Evolutionary conservation across 2,329 filamentous ascomycete genomes (phyloP).

Genomic region (Stachybotrys chartarum): DNA sequence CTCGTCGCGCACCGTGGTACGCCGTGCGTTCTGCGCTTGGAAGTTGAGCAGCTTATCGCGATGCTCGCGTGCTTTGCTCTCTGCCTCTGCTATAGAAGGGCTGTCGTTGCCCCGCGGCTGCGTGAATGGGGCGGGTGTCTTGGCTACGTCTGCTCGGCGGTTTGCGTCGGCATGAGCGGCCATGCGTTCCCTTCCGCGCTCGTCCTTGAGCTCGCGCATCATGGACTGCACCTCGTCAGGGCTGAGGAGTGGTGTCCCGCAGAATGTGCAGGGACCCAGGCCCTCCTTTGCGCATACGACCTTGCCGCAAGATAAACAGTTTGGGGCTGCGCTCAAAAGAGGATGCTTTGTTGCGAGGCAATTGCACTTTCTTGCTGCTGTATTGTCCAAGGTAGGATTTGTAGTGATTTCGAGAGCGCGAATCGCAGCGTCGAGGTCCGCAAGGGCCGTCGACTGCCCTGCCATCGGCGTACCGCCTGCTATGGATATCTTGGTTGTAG

Average conservation of each 20-base stretch:
- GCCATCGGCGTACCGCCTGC: conserved; percentile 77
- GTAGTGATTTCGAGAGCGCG: conserved; percentile 85
- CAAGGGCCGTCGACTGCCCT: conserved; percentile 66
- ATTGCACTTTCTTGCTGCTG: conserved; percentile 63
- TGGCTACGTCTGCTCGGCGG: conserved; percentile 57
- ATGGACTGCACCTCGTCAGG: conserved; percentile 73
- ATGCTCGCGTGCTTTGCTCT: conserved; percentile 66
- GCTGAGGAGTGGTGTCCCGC: conserved; percentile 65
- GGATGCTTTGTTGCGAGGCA: conserved; percentile 87
- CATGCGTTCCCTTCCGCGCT: conserved; percentile 83
- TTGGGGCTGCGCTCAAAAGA: conserved; percentile 83
- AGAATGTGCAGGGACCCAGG: conserved; percentile 89
- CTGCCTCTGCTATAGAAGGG: conserved; percentile 44
- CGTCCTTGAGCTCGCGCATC: conserved; percentile 74
- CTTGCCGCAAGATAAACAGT: conserved; percentile 88
- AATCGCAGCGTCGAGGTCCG: conserved; percentile 73
- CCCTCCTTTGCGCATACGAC: conserved; percentile 94
- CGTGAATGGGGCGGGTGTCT: conserved; percentile 53
- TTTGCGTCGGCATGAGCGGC: conserved; percentile 68
- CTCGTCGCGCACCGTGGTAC: conserved; percentile 83
- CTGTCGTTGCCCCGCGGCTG: conserved; percentile 31
- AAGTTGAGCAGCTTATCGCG: conserved; percentile 74
- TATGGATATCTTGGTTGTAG: conserved; percentile 61
- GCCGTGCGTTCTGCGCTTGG: conserved; percentile 76
- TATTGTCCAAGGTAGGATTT: conserved; percentile 61